A percentile compares a stretch with the other conserved stretches of the same genome.
Evolutionary conservation across 192 early-diverging fungal genomes (phyloP).

Genomic region (Mortierella antarctica): DNA sequence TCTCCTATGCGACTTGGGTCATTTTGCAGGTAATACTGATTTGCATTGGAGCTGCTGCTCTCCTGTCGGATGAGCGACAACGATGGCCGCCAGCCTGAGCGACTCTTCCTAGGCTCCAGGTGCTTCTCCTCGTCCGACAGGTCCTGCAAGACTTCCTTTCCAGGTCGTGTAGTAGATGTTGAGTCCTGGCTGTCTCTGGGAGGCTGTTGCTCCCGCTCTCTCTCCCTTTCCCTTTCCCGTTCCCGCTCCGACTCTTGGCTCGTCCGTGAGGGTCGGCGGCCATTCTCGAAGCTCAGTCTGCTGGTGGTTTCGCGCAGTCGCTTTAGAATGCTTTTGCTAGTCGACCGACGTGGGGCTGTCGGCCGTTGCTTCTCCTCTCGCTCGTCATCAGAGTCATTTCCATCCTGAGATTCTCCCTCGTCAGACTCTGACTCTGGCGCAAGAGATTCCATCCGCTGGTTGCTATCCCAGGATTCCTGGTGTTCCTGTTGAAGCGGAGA

Average conservation of each 20-base stretch:
- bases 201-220: neutral
- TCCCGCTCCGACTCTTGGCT: conserved; percentile 19
- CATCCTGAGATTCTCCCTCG: conserved; percentile 4
- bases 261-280: conserved; percentile 7
- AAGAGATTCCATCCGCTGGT: conserved; percentile 20
- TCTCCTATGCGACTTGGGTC: conserved; percentile 28
- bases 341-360: conserved; percentile 4
- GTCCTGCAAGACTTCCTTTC: conserved; percentile 37
- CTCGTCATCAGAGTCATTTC: conserved; percentile 27
- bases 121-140: conserved; percentile 32
- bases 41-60: conserved; percentile 21
- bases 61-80: conserved; percentile 44
- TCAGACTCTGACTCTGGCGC: conserved; percentile 7
- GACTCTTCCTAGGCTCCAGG: conserved; percentile 35
- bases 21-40: conserved; percentile 27
- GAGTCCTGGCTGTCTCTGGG: conserved; percentile 34
- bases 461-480: conserved; percentile 37
- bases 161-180: conserved; percentile 4
- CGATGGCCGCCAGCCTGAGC: conserved; percentile 38
- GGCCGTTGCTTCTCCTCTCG: conserved; percentile 8
- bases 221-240: neutral
- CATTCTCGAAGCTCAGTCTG: conserved; percentile 34
- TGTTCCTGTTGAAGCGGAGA: conserved; percentile 40
- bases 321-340: conserved; percentile 34
- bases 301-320: conserved; percentile 32